Base-by-base conservation (phyloP, 2,329 filamentous ascomycete species). In the Neonectria coccinea region DNA sequence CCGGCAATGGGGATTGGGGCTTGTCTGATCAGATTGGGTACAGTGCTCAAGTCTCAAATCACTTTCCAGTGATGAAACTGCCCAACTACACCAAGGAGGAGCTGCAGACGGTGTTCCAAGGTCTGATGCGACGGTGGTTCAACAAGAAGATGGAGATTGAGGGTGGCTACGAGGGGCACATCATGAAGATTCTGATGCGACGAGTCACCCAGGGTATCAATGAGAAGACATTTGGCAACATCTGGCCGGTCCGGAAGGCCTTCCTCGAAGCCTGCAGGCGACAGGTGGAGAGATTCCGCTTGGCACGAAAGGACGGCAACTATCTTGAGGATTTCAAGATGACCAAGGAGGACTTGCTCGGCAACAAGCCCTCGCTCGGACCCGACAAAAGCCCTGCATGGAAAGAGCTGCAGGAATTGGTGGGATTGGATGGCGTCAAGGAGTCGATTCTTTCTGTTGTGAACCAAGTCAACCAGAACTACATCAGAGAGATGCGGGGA, bases 161-260 rank as follows among this genome's bases (percentile, higher is more conserved):
- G 61, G 87, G 80, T 27, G 89, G 89, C 0, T 71, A 82, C 1
- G 73, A 76, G 2, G 91, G 91, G 0, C 80, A 92, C 0, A 92
- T 87, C 68, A 83, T 84, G 66, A 86, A 89, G 0, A 89, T 93
- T 51, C 83, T 86, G 1, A 80, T 86, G 10, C 82, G 88, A 3
- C 81, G 91, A 5, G 78, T 93, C 29, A 89, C 89, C 0, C 79
- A 84, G 11, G 85, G 85, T 0, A 84, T 90, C 1, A 89, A 88
- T 0, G 81, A 83, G 1, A 85, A 88, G 33, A 89, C 89, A 0
- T 94, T 93, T 70, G 91, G 89, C 1, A 94, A 94, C 70, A 91
- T 91, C 0, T 82, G 91, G 18, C 83, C 87, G 0, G 79, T 93
- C 0, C 85, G 91, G 50, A 93, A 92, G 44, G 73, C 73, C 22